phyloP scores from a whole-genome alignment of 331 rosid species.

The Saraca asoca region DNA sequence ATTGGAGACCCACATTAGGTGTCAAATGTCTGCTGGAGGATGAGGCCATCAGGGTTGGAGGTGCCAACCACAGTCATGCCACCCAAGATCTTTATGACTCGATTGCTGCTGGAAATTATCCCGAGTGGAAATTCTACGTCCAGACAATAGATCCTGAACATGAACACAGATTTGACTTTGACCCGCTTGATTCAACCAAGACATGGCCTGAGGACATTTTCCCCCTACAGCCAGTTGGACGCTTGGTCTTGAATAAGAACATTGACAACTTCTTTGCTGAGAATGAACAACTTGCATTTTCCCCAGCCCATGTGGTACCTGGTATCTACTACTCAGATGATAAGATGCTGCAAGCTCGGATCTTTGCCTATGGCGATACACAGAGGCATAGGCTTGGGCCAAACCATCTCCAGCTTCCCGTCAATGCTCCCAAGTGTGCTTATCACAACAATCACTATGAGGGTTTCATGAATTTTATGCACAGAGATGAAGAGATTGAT shows the following conservation, averaged over 20 bases:
- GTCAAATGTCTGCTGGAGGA: slow-evolving; percentile 72
- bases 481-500: slow-evolving; percentile 84
- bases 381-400: slow-evolving; percentile 92
- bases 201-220: slow-evolving; percentile 87
- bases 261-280: slow-evolving; percentile 83
- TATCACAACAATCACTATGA: slow-evolving; percentile 82
- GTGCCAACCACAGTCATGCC: slow-evolving; percentile 89
- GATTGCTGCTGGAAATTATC: slow-evolving; percentile 78
- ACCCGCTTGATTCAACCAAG: slow-evolving; percentile 76
- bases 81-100: slow-evolving; percentile 80
- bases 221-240: slow-evolving; percentile 86
- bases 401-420: slow-evolving; percentile 79
- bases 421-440: slow-evolving; percentile 75
- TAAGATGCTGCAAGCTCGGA: slow-evolving; percentile 70
- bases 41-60: slow-evolving; percentile 71
- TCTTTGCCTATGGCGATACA: slow-evolving; percentile 72
- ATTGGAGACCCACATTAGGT: slow-evolving; percentile 80
- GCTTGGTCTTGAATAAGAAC: slow-evolving; percentile 82
- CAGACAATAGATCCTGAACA: slow-evolving; percentile 76
- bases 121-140: slow-evolving; percentile 82
- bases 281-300: slow-evolving; percentile 80
- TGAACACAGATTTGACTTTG: slow-evolving; percentile 71
- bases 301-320: slow-evolving; percentile 70
- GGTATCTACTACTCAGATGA: slow-evolving; percentile 75
- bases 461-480: slow-evolving; percentile 83